Evolutionary conservation across 164 flowering plant genomes (phyloP), one percentile per base, ranked within the genome.

Genomic region (Magnolia kwangsiensis): DNA sequence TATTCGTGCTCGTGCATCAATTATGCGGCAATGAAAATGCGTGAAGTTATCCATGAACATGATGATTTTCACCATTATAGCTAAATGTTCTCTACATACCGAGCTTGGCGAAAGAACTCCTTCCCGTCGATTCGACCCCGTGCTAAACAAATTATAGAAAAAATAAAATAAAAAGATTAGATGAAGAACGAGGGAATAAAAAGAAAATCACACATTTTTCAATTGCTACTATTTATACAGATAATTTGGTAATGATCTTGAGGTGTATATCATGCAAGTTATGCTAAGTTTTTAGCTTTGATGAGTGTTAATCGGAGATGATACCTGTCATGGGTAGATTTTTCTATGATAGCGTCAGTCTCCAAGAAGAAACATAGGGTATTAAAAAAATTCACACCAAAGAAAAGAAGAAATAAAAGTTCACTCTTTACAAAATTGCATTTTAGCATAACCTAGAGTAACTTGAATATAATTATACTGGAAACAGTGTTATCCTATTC

Each of bases 101-200:
- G 87, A 81, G 90, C 99, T 92, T 90, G 96, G 78, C 98, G 94
- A 80, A 96, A 92, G 83, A 93, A 96, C 73, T 96, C 99, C 83
- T 91, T 96, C 65, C 99, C 99, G 77, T 92, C 98, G 63, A 93
- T 95, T 76, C 96, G 91, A 67, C 94, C 81, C 83, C 92, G 86
- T 69, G 91, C 99, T 96, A 82, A 76, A 37, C 45, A 37, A 4
- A 37, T 3, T 37, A 37, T 37, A 37, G 45, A 2, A 37, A 82
- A 81, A 80, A 50, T 21, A n/a, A 18, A 50, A 68, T 3, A 74
- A 67, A 72, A 21, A n/a, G 7, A 55, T 81, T 51, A 75, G 76
- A 72, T 11, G 9, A 59, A 67, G 64, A 72, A 71, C 20, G 23
- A 50, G 11, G 20, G 20, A n/a, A 70, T n/a, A 31, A 18, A 29